Conservation (phyloP, 164 flowering plant species). For the Saururus chinensis region DNA sequence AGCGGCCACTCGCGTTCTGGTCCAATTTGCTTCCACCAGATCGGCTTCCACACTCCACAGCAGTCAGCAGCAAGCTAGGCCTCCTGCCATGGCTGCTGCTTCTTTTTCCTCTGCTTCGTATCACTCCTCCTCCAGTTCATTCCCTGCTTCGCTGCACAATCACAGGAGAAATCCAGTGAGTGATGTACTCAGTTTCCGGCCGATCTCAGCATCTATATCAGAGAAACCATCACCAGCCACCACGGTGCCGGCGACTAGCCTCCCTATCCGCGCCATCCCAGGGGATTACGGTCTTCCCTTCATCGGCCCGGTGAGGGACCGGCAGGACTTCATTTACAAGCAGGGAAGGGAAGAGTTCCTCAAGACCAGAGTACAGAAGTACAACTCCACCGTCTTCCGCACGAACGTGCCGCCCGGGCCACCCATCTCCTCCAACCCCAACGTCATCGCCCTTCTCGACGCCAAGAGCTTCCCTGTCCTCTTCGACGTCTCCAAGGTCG, state of each 20-base stretch:
- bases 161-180: neutral
- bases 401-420: constrained; percentile 90
- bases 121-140: neutral
- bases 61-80: no score
- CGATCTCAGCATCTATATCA: constrained; percentile 27
- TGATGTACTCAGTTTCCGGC: neutral
- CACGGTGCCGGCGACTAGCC: constrained; percentile 7
- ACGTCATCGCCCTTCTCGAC: constrained; percentile 61
- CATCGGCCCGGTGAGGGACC: constrained; percentile 54
- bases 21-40: no score
- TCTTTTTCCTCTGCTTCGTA: neutral
- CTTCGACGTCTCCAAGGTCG: constrained; percentile 67
- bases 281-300: constrained; percentile 67
- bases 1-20: no score
- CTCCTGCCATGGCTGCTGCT: constrained; percentile 11
- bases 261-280: constrained; percentile 45
- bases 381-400: constrained; percentile 66
- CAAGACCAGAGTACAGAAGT: constrained; percentile 38
- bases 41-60: no score
- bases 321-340: constrained; percentile 57
- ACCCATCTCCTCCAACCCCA: constrained; percentile 37
- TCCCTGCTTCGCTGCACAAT: constrained; percentile 2
- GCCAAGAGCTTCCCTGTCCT: constrained; percentile 69
- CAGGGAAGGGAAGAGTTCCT: constrained; percentile 61
- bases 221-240: constrained; percentile 9